Conservation (phyloP, 441 rosid genomes). For the Euphorbia celastroides region DNA sequence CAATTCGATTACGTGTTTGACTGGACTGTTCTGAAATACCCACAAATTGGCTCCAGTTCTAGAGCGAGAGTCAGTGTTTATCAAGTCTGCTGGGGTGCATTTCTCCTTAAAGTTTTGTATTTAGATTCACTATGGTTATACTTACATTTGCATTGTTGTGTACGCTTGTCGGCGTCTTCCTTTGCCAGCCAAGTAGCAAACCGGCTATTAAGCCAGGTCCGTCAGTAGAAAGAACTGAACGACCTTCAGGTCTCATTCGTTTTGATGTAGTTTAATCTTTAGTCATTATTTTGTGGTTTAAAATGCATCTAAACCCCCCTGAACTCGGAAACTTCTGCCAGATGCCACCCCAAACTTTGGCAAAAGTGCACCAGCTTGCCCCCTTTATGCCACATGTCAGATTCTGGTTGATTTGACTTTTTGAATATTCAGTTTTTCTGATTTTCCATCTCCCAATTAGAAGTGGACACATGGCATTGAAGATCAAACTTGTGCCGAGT, state of each 20-base stretch:
- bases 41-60: conserved; percentile 75
- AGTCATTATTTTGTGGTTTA: not conserved
- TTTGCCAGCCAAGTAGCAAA: conserved; percentile 48
- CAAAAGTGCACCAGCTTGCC: no score
- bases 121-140: not conserved
- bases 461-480: no score
- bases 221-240: conserved; percentile 66
- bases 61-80: conserved; percentile 55
- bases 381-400: no score
- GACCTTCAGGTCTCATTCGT: conserved; percentile 55
- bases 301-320: no score
- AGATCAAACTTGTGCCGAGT: no score
- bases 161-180: conserved; percentile 4
- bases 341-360: no score
- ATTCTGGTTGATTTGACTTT: no score
- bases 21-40: conserved; percentile 91
- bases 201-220: conserved; percentile 52
- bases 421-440: no score
- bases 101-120: conserved; percentile 42
- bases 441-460: no score
- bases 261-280: not conserved
- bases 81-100: conserved; percentile 28
- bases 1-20: no score
- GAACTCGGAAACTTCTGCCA: no score
- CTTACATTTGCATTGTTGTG: not conserved